These are phyloP conservation scores for Populus euphratica DNA, from an alignment of 345 rosid genomes.

Conservation along the genomic window DNA sequence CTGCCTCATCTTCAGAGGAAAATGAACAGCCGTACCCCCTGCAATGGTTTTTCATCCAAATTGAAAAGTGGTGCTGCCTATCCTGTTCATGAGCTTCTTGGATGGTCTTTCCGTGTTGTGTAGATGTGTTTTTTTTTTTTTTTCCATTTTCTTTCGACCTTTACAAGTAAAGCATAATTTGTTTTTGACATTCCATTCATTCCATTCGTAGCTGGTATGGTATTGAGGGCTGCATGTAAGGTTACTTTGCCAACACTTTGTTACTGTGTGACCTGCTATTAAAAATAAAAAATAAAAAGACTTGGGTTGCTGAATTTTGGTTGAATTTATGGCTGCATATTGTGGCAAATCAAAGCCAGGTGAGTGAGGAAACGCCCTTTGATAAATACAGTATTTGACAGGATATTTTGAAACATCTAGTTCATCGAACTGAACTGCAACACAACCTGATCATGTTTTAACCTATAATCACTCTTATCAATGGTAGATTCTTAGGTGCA, in stretches of 20 bases:
- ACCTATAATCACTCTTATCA: no score
- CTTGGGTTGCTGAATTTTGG: neutral
- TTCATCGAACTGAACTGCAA: no score
- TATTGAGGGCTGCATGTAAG: neutral
- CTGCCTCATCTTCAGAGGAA: slow-evolving; percentile 34
- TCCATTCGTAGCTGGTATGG: slow-evolving; percentile 21
- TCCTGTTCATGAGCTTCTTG: slow-evolving; percentile 34
- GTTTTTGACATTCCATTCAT: slow-evolving; percentile 22
- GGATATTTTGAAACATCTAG: no score
- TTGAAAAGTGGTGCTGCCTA: slow-evolving; percentile 65
- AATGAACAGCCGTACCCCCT: slow-evolving; percentile 50
- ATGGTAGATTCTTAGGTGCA: no score
- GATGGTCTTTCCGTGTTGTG: slow-evolving; percentile 12
- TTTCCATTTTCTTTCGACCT: neutral
- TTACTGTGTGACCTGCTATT: neutral
- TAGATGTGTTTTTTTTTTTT: slow-evolving; percentile 14
- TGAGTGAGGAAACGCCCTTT: neutral
- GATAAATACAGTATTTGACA: no score
- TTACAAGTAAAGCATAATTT: neutral
- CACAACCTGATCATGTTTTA: no score
- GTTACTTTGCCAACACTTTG: neutral
- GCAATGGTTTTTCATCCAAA: slow-evolving; percentile 59
- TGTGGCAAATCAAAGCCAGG: neutral
- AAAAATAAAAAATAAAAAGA: no score
- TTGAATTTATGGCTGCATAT: neutral